phyloP scores from a whole-genome alignment of 2,329 filamentous ascomycete species.

The Clonostachys rhizophaga region DNA sequence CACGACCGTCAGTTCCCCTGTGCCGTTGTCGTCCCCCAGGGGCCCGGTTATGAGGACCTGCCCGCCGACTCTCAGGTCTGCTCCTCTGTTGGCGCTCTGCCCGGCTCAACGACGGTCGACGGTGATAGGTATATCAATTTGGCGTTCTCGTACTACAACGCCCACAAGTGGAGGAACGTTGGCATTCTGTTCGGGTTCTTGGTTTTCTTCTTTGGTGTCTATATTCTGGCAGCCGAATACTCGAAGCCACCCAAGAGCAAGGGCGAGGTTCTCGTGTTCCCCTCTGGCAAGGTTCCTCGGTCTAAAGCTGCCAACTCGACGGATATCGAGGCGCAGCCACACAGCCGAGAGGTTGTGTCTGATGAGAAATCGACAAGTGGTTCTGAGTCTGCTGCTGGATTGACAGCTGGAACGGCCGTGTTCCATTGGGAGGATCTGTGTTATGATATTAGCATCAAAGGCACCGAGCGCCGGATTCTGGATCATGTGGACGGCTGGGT shows the following conservation, averaged over 20 bases:
- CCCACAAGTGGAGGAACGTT: slow-evolving; percentile 52
- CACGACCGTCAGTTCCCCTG: slow-evolving; percentile 54
- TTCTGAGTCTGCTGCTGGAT: slow-evolving; percentile 31
- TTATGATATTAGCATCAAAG: slow-evolving; percentile 66
- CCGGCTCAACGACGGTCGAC: slow-evolving; percentile 44
- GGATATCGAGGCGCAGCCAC: slow-evolving; percentile 46
- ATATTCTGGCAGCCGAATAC: slow-evolving; percentile 36
- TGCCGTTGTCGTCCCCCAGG: slow-evolving; percentile 39
- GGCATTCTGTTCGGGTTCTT: slow-evolving; percentile 57
- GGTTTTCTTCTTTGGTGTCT: slow-evolving; percentile 34
- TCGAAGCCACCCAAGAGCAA: slow-evolving; percentile 38
- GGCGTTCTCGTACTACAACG: slow-evolving; percentile 50
- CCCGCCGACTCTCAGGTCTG: slow-evolving; percentile 45
- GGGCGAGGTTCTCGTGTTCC: slow-evolving; percentile 51
- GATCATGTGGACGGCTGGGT: slow-evolving; percentile 70
- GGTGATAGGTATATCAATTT: slow-evolving; percentile 53
- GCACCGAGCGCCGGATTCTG: slow-evolving; percentile 59
- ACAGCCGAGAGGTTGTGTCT: slow-evolving; percentile 8
- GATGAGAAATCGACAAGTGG: slow-evolving; percentile 29
- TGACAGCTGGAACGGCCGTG: slow-evolving; percentile 18
- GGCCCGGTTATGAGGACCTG: slow-evolving; percentile 12
- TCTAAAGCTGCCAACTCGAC: slow-evolving; percentile 20
- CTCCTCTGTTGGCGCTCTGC: slow-evolving; percentile 48
- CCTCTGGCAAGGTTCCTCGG: slow-evolving; percentile 26
- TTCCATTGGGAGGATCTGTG: slow-evolving; percentile 69